Evolutionary conservation across 2,329 filamentous ascomycete species (phyloP).

Genomic region (Kalmusia sp.): DNA sequence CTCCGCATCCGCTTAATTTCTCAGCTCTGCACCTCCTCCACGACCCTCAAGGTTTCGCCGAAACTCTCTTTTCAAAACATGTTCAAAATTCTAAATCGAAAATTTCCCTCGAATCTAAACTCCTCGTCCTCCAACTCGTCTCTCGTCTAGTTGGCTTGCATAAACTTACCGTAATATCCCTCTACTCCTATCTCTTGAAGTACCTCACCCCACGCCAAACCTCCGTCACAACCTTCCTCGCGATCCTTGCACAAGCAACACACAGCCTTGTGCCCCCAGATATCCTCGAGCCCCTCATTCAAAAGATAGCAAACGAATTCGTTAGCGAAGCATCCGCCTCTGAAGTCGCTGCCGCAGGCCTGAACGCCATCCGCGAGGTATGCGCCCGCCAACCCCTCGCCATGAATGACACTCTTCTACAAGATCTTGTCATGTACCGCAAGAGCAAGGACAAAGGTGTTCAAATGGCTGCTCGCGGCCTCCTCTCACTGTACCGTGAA

Average conservation of each 20-base stretch:
- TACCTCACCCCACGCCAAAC: slow-evolving; percentile 85
- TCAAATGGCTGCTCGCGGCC: slow-evolving; percentile 97
- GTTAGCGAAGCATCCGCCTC: slow-evolving; percentile 92
- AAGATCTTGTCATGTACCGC: slow-evolving; percentile 93
- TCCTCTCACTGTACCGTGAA: slow-evolving; percentile 89
- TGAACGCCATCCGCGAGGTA: slow-evolving; percentile 94
- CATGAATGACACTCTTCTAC: slow-evolving; percentile 93
- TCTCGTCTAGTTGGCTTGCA: slow-evolving; percentile 91
- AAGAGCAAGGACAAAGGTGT: slow-evolving; percentile 98
- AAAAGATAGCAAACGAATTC: slow-evolving; percentile 98
- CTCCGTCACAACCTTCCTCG: slow-evolving; percentile 90
- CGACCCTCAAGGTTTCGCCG: slow-evolving; percentile 92
- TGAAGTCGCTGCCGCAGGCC: slow-evolving; percentile 88
- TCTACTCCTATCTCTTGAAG: slow-evolving; percentile 98
- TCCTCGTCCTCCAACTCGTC: slow-evolving; percentile 89
- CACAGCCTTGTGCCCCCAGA: slow-evolving; percentile 93
- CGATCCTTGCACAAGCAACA: slow-evolving; percentile 88
- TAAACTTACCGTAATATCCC: slow-evolving; percentile 84
- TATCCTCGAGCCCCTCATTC: slow-evolving; percentile 84
- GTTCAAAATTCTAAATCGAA: slow-evolving; percentile 86
- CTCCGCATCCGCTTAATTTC: slow-evolving; percentile 91
- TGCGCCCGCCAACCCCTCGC: slow-evolving; percentile 92
- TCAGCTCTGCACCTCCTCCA: slow-evolving; percentile 92
- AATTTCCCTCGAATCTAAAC: slow-evolving; percentile 84
- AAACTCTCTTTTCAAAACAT: slow-evolving; percentile 88